Percentiles rank a stretch among this genome's conserved stretches.
These are phyloP conservation scores for Chalciporus chontae DNA, from an alignment of 768 basidiomycete genomes.

Conservation along the genomic window DNA sequence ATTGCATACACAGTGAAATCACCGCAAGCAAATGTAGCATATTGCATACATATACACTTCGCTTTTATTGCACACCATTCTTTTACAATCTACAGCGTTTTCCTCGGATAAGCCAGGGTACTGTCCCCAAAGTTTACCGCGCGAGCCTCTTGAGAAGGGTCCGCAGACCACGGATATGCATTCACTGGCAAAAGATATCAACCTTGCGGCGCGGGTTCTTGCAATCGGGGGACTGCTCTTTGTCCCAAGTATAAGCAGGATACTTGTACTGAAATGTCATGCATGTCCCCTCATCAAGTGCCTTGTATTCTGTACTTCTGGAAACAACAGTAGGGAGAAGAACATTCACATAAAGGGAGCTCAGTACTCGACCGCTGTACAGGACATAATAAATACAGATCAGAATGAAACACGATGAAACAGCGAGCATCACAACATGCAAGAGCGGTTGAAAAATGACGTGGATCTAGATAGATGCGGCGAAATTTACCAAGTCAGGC, in stretches of 20 bases:
- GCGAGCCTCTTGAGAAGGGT: too few relatives aligned
- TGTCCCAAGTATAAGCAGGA: too few relatives aligned
- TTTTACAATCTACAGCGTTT: background rate
- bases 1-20: constrained; percentile 17
- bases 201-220: too few relatives aligned
- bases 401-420: constrained; percentile 1
- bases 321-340: too few relatives aligned
- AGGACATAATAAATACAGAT: constrained; percentile 1
- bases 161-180: too few relatives aligned
- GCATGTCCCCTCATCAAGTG: too few relatives aligned
- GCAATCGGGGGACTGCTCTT: too few relatives aligned
- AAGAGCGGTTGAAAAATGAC: background rate
- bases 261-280: too few relatives aligned
- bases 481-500: constrained; percentile 15
- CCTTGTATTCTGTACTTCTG: too few relatives aligned
- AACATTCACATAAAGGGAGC: background rate
- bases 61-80: constrained; percentile 7
- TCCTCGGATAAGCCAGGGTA: too few relatives aligned
- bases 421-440: background rate
- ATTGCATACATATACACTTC: constrained; percentile 10
- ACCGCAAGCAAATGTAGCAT: constrained; percentile 28
- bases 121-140: too few relatives aligned
- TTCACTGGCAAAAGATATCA: too few relatives aligned
- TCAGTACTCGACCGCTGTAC: constrained; percentile 9
- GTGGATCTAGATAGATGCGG: constrained; percentile 5